Base-by-base conservation (phyloP, 148 eudicot species). In the Bassia scoparia region DNA sequence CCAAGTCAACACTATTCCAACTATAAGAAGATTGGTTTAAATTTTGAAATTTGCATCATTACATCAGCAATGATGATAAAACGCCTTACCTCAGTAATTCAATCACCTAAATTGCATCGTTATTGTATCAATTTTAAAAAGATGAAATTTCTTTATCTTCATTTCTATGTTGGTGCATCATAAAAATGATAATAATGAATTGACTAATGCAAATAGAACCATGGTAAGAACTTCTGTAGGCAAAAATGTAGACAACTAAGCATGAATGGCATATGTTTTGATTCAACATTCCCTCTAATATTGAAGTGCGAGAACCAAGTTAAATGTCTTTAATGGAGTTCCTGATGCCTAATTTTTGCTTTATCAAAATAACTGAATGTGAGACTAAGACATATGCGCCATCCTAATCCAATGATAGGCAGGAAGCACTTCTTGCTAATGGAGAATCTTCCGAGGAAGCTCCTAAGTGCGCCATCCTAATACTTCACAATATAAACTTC, bases 391-490 rank as follows among this genome's bases (percentile, higher is more conserved):
- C 5, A 13, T 55, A 10, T 49, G 65, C 43, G 6, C 46, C 31
- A 49, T 48, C 59, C 59, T 48, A 61, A 74, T 65, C 23, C 18
- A 74, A 35, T 31, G 0, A 13, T 4, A 43, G 53, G 24, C 11
- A 41, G 44, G n/a, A n/a, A n/a, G 46, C 44, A 31, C 20, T 24
- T 38, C 14, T 30, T 2, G 2, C 16, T 53, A 29, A 53, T 20
- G 59, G 53, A 72, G 54, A 63, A 63, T 74, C 52, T 53, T 50
- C 20, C 17, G 49, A 2, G 29, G 70, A 64, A 38, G 70, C 70
- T 65, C 43, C 33, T 65, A 23, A 5, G 62, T 52, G 62, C 38
- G 53, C 55, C 21, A 16, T 34, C 66, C 55, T 29, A 27, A 43
- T 20, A 29, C 31, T 66, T 66, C 58, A 66, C 24, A 55, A 12